These are phyloP conservation scores for Ramaria sp. DNA, from an alignment of 768 basidiomycete species.

Conservation along the genomic window DNA sequence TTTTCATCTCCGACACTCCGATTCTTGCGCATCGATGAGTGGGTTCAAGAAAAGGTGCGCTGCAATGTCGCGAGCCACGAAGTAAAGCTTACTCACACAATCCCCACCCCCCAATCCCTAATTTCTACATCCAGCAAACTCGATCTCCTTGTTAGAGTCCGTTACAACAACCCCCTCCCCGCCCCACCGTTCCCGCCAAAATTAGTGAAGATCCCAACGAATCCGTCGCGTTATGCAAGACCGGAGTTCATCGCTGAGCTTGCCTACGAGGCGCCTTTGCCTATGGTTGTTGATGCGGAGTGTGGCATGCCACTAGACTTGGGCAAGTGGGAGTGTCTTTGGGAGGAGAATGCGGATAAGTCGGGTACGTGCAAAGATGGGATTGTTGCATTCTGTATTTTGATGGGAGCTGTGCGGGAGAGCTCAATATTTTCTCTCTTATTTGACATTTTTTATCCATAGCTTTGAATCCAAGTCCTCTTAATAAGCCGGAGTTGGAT, in stretches of 20 bases:
- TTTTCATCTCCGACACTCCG: background rate
- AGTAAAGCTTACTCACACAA: background rate
- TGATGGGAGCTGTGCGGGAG: too few relatives aligned
- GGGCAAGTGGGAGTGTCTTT: conserved; percentile 70
- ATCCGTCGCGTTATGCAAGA: conserved; percentile 76
- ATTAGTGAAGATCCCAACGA: conserved; percentile 83
- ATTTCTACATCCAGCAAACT: conserved; percentile 53
- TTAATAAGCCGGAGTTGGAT: conserved; percentile 50
- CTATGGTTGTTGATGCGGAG: conserved; percentile 96
- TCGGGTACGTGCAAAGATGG: too few relatives aligned
- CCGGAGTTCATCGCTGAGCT: conserved; percentile 78
- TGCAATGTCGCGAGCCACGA: too few relatives aligned
- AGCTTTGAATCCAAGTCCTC: conserved; percentile 59
- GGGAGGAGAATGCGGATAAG: conserved; percentile 70
- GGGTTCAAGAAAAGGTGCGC: conserved; percentile 8
- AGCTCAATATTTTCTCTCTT: too few relatives aligned
- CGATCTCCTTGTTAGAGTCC: conserved; percentile 85
- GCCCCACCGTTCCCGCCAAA: conserved; percentile 97
- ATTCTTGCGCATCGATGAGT: background rate
- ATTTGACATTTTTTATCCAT: background rate
- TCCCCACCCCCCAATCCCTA: too few relatives aligned
- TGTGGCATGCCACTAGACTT: conserved; percentile 94
- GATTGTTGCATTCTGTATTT: too few relatives aligned
- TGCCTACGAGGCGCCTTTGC: conserved; percentile 71
- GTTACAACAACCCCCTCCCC: conserved; percentile 90